Evolutionary conservation across 371 early-diverging fungal species (phyloP).

Genomic region (Blakeslea trispora): DNA sequence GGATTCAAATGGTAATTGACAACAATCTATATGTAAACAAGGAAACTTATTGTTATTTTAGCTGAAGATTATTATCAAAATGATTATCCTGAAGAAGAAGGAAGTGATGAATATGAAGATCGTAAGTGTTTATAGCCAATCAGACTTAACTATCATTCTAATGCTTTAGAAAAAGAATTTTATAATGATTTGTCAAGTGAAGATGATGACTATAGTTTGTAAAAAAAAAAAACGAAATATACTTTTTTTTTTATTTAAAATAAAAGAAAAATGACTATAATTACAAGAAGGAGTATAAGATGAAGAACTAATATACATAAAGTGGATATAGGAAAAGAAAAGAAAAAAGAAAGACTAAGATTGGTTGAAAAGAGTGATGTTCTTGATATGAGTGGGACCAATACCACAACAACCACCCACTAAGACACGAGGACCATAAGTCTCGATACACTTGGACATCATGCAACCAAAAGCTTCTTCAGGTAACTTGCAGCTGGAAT

Average conservation of each 20-base stretch:
- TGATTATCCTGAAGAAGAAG: slow-evolving; percentile 65
- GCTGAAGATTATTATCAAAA: slow-evolving; percentile 70
- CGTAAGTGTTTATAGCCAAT: slow-evolving; percentile 27
- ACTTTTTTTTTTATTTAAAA: too few relatives aligned
- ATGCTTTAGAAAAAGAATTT: slow-evolving; percentile 15
- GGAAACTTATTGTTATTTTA: slow-evolving; percentile 5
- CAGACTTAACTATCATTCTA: neutral
- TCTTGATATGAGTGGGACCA: slow-evolving; percentile 37
- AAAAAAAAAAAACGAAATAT: too few relatives aligned
- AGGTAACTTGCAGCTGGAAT: slow-evolving; percentile 19
- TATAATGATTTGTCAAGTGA: slow-evolving; percentile 33
- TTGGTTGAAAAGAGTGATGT: neutral
- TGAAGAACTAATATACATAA: neutral
- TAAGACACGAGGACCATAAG: slow-evolving; percentile 32
- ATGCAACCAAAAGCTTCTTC: slow-evolving; percentile 35
- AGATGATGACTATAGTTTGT: slow-evolving; percentile 34
- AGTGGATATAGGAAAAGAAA: neutral
- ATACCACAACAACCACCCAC: slow-evolving; percentile 57
- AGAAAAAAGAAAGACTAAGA: neutral
- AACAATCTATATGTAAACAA: neutral
- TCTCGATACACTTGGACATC: slow-evolving; percentile 20
- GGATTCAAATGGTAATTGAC: slow-evolving; percentile 56
- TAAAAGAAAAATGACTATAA: neutral
- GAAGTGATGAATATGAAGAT: slow-evolving; percentile 48
- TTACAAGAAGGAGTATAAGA: too few relatives aligned